Conservation (phyloP, 768 basidiomycete species). For the Podaxis sp. region DNA sequence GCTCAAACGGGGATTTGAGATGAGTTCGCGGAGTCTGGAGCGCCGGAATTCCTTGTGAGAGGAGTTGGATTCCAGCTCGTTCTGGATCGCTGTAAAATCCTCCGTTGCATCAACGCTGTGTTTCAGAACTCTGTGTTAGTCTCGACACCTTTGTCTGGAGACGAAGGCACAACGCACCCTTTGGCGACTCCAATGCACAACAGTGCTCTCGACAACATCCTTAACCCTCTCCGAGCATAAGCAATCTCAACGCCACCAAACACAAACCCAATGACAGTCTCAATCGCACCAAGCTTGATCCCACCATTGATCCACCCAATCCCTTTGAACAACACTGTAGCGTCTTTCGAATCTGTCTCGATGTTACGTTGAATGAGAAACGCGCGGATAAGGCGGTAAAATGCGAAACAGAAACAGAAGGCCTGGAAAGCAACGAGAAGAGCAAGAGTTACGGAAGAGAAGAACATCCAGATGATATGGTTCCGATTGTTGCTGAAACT, state of each 20-base stretch:
- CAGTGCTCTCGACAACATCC: constrained; percentile 47
- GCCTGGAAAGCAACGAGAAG: constrained; percentile 56
- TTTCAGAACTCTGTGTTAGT: background rate
- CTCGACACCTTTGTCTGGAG: background rate
- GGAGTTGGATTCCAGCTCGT: constrained; percentile 27
- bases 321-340: constrained; percentile 51
- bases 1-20: constrained; percentile 51
- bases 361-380: constrained; percentile 48
- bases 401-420: constrained; percentile 51
- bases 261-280: constrained; percentile 62
- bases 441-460: constrained; percentile 57
- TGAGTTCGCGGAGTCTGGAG: constrained; percentile 40
- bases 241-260: constrained; percentile 46
- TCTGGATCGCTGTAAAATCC: constrained; percentile 43
- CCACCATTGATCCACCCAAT: constrained; percentile 63
- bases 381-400: constrained; percentile 51
- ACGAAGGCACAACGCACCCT: constrained; percentile 44
- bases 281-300: constrained; percentile 58
- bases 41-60: constrained; percentile 19
- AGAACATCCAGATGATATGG: constrained; percentile 47
- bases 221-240: constrained; percentile 54
- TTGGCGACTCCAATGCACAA: constrained; percentile 61
- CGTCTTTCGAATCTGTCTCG: constrained; percentile 39
- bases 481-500: constrained; percentile 34
- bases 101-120: constrained; percentile 48